phyloP scores from a whole-genome alignment of 495 filamentous ascomycete genomes.

The Podospora sp. region DNA sequence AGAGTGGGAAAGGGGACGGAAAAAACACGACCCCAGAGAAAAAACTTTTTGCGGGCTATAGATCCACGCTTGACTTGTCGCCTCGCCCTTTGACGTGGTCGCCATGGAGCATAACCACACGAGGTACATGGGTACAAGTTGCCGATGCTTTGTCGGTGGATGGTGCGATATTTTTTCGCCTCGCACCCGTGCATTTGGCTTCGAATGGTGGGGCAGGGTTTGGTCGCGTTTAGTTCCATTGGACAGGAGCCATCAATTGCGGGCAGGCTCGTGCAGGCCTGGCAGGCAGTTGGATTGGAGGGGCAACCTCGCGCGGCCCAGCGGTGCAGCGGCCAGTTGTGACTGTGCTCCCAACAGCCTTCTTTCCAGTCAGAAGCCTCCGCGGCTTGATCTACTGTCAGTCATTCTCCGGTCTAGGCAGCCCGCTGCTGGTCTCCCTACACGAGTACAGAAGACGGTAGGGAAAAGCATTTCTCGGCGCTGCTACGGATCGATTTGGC shows the following conservation, averaged over 20 bases:
- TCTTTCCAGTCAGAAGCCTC: not conserved
- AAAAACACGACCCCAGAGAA: slow-evolving; percentile 26
- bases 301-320: slow-evolving; percentile 8
- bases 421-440: slow-evolving; percentile 1
- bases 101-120: slow-evolving; percentile 16
- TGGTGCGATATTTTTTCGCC: slow-evolving; percentile 34
- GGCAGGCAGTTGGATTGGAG: slow-evolving; percentile 17
- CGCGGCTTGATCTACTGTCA: not conserved
- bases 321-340: not conserved
- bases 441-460: slow-evolving; percentile 2
- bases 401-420: not conserved
- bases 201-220: slow-evolving; percentile 24
- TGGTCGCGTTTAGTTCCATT: slow-evolving; percentile 21
- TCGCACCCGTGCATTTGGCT: slow-evolving; percentile 7
- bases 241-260: slow-evolving; percentile 25
- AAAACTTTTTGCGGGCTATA: slow-evolving; percentile 29
- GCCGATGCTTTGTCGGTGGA: slow-evolving; percentile 24
- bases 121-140: slow-evolving; percentile 18
- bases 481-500: slow-evolving; percentile 9
- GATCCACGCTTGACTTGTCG: slow-evolving; percentile 23
- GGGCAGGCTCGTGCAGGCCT: slow-evolving; percentile 3
- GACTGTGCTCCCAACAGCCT: not conserved
- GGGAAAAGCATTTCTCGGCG: slow-evolving; percentile 13
- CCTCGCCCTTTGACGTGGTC: slow-evolving; percentile 31
- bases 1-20: slow-evolving; percentile 18